These are phyloP conservation scores for Penicillium bialowiezense DNA, from an alignment of 495 filamentous ascomycete genomes.

Conservation along the genomic window DNA sequence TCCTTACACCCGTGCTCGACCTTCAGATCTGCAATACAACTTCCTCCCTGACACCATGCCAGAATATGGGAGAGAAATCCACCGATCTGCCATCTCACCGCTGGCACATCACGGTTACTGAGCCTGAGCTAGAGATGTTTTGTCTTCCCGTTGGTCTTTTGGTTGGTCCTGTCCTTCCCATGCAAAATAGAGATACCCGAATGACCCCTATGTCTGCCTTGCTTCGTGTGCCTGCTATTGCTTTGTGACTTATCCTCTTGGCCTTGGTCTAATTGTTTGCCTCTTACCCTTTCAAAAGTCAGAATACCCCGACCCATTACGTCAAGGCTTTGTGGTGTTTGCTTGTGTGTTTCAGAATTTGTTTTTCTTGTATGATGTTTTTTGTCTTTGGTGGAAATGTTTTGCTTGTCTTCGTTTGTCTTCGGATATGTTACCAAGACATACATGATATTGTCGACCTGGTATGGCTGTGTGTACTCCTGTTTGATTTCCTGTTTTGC, in stretches of 20 bases:
- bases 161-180: slow-evolving; percentile 4
- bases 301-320: background rate
- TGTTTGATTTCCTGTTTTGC: background rate
- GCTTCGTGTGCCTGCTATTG: background rate
- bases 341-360: background rate
- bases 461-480: background rate
- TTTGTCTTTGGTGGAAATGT: background rate
- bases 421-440: too few species aligned
- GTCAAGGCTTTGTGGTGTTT: background rate
- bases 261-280: background rate
- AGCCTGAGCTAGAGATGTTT: background rate
- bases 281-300: background rate
- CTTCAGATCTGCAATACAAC: slow-evolving; percentile 13
- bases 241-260: background rate
- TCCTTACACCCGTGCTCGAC: slow-evolving; percentile 35
- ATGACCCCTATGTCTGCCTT: slow-evolving; percentile 1
- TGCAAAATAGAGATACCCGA: slow-evolving; percentile 10
- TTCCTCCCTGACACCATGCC: slow-evolving; percentile 16
- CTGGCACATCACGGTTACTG: slow-evolving; percentile 28
- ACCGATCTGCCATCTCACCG: slow-evolving; percentile 24
- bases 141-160: slow-evolving; percentile 1
- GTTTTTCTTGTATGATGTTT: background rate
- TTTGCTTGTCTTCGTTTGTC: background rate
- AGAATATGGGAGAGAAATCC: slow-evolving; percentile 24
- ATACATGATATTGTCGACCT: too few species aligned